phyloP scores from a whole-genome alignment of 2,329 filamentous ascomycete species.

The Atkinsonella hypoxylon region DNA sequence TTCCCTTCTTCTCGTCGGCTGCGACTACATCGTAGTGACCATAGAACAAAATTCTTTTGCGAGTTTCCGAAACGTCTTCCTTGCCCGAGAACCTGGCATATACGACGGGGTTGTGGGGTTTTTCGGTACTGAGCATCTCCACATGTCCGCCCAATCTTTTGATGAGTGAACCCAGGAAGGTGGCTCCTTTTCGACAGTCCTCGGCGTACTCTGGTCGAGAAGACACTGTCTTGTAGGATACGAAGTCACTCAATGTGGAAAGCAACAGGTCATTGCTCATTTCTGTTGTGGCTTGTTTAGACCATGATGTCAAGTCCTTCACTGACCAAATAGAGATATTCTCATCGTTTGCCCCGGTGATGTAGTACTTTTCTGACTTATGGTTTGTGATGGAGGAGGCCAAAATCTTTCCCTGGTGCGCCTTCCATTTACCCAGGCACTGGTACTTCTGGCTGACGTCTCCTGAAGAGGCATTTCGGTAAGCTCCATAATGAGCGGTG shows the following conservation, averaged over 20 bases:
- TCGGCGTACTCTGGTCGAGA: slow-evolving; percentile 76
- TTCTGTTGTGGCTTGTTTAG: slow-evolving; percentile 24
- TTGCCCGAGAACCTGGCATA: slow-evolving; percentile 78
- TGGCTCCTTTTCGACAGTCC: slow-evolving; percentile 86
- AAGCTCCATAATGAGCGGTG: slow-evolving; percentile 51
- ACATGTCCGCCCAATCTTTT: slow-evolving; percentile 84
- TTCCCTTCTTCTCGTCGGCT: slow-evolving; percentile 68
- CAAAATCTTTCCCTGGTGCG: slow-evolving; percentile 77
- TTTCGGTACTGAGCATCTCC: slow-evolving; percentile 75
- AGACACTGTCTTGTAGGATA: slow-evolving; percentile 86
- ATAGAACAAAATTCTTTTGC: slow-evolving; percentile 90
- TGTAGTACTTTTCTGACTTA: slow-evolving; percentile 67
- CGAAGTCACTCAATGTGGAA: slow-evolving; percentile 69
- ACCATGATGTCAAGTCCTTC: slow-evolving; percentile 21
- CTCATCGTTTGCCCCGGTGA: slow-evolving; percentile 89
- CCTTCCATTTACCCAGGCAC: slow-evolving; percentile 64
- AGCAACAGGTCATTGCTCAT: slow-evolving; percentile 42
- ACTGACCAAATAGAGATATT: slow-evolving; percentile 83
- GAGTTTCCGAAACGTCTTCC: slow-evolving; percentile 47
- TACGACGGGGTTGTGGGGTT: slow-evolving; percentile 81
- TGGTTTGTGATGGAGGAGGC: slow-evolving; percentile 66
- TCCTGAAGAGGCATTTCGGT: slow-evolving; percentile 33
- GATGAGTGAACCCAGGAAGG: slow-evolving; percentile 80
- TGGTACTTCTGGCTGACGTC: slow-evolving; percentile 70
- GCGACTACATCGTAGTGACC: slow-evolving; percentile 97